These are phyloP conservation scores for Sarcodon aspratus DNA, from an alignment of 768 basidiomycete genomes.

Conservation along the genomic window DNA sequence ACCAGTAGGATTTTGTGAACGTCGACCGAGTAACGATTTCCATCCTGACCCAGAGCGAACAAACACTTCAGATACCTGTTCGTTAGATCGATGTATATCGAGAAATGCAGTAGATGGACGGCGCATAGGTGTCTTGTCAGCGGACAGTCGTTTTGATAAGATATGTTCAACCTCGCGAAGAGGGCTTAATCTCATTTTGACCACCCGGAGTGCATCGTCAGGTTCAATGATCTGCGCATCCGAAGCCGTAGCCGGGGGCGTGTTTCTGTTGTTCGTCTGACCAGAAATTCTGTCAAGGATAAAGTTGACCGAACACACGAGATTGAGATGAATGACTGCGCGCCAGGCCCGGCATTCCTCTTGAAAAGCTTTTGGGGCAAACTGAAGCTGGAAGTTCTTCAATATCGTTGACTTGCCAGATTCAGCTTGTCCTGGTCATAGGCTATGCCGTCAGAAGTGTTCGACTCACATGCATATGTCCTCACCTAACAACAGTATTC, in stretches of 20 bases:
- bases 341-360: conserved; percentile 51
- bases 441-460: background rate
- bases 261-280: background rate
- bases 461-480: background rate
- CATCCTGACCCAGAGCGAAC: conserved; percentile 36
- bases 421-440: conserved; percentile 40
- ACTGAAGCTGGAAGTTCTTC: conserved; percentile 55
- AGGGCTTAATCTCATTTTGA: conserved; percentile 41
- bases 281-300: conserved; percentile 29
- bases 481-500: conserved; percentile 51
- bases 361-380: conserved; percentile 46
- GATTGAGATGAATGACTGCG: conserved; percentile 57
- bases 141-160: conserved; percentile 32
- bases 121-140: conserved; percentile 9
- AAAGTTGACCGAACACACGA: conserved; percentile 41
- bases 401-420: conserved; percentile 58
- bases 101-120: conserved; percentile 5
- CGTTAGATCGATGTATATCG: conserved; percentile 3
- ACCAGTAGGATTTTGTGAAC: conserved; percentile 12
- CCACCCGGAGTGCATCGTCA: conserved; percentile 25
- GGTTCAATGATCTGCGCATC: conserved; percentile 4
- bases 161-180: conserved; percentile 43
- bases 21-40: conserved; percentile 28
- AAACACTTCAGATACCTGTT: conserved; percentile 30
- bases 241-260: conserved; percentile 6